Evolutionary conservation across 192 early-diverging fungal genomes (phyloP).

Genomic region (Umbelopsis sp.): DNA sequence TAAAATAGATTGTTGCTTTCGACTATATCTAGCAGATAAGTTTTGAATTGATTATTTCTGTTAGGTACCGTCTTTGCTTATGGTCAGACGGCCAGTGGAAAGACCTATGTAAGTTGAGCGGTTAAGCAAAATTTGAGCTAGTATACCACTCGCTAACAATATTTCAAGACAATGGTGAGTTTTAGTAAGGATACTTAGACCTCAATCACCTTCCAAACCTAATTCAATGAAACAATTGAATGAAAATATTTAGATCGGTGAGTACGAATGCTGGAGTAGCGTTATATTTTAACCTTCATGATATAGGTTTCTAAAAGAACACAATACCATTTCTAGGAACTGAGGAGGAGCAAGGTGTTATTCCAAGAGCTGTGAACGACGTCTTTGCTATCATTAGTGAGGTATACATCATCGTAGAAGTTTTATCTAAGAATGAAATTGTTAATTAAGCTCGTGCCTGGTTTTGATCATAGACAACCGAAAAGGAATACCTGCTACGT

Average conservation of each 20-base stretch:
- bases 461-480: slow-evolving; percentile 46
- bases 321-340: slow-evolving; percentile 48
- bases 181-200: background rate
- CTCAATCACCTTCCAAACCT: background rate
- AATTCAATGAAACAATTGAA: no score
- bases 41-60: background rate
- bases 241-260: background rate
- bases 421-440: background rate
- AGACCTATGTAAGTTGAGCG: slow-evolving; percentile 69
- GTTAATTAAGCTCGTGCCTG: background rate
- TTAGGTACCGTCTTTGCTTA: slow-evolving; percentile 96
- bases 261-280: background rate
- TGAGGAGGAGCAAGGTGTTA: slow-evolving; percentile 74
- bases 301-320: background rate
- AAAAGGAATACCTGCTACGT: slow-evolving; percentile 85
- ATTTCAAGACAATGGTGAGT: slow-evolving; percentile 8
- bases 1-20: slow-evolving; percentile 21
- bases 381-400: slow-evolving; percentile 75
- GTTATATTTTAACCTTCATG: background rate
- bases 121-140: background rate
- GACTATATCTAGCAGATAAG: background rate
- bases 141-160: background rate
- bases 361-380: slow-evolving; percentile 75
- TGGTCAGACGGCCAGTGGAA: slow-evolving; percentile 96
- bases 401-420: slow-evolving; percentile 29